Base-by-base conservation (phyloP, 352 stramenopile genomes). In the Salisapilia sapeloensis region DNA sequence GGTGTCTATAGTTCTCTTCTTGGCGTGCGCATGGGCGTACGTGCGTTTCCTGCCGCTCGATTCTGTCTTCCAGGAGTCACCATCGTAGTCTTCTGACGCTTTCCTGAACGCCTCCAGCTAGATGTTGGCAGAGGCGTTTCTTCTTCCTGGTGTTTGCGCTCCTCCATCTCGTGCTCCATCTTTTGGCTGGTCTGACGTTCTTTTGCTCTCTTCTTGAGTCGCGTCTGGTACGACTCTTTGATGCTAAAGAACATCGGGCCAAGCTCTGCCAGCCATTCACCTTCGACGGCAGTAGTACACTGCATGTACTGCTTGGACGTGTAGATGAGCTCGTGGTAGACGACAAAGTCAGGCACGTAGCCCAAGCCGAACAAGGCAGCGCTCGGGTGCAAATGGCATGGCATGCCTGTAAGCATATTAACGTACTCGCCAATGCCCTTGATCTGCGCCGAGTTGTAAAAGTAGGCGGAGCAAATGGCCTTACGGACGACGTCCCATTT, bases 361-460 rank as follows among this genome's bases (percentile, higher is more conserved):
- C 95, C 96, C 12, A 99, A 60, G 9, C 94, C 92, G 60, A 96
- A 99, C 11, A 99, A 50, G n/a, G 94, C 92, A 19, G 83, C 95
- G 28, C 83, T 96, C 7, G 94, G 94, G 56, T 99, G 95, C 14
- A 99, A 49, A 21, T 96, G 78, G 46, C 83, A 97, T 25, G 94
- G 92, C 59, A 98, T 98, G 11, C 93, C 93, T 21, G 84, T 97
- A 13, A 99, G 60, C 85, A 99, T 97, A 57, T 99, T 99, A n/a
- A 98, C 92, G 56, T 99, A 99, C 56, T 99, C 93, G 17, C 93
- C 94, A 38, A 99, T 97, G 13, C 92, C 93, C 62, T 99, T 99
- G 53, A 99, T 97, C 47, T 97, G 92, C 8, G 93, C 94, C 29
- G 81, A 92, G 46, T 99, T 98, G 84, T 98, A 98, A 46, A 99